A percentile compares a stretch with the other conserved stretches of the same genome.
These are phyloP conservation scores for Raphanus sativus DNA, from an alignment of 345 rosid genomes.

Conservation along the genomic window DNA sequence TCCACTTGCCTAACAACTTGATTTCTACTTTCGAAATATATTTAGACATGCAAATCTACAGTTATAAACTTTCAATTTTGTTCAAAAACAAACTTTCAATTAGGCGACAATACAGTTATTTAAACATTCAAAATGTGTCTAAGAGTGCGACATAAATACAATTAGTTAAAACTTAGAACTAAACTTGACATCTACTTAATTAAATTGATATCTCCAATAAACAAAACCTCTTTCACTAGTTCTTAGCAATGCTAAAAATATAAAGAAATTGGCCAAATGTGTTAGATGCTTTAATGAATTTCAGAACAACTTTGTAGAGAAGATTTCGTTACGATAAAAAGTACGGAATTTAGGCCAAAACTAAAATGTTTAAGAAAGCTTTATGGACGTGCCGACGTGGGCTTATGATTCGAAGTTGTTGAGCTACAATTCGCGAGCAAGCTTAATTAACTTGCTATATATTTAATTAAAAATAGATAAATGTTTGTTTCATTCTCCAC, in stretches of 20 bases:
- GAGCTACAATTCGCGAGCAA: slow-evolving; percentile 23
- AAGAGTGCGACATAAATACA: not conserved
- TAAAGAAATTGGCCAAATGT: not conserved
- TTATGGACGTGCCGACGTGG: slow-evolving; percentile 11
- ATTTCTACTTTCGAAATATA: slow-evolving; percentile 1
- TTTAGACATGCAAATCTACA: not conserved
- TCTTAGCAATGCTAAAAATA: not conserved
- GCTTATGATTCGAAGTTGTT: slow-evolving; percentile 20
- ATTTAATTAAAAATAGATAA: not conserved
- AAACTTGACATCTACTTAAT: not conserved
- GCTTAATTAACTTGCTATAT: not conserved
- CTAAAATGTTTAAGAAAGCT: not conserved
- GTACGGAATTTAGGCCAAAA: not conserved
- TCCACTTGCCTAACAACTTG: slow-evolving; percentile 20
- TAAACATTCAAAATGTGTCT: not conserved
- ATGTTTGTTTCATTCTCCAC: not conserved
- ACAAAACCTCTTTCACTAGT: not conserved
- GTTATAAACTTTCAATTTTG: no score
- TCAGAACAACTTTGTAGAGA: not conserved
- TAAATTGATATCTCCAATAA: not conserved
- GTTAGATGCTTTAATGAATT: not conserved
- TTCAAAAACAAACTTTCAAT: not conserved
- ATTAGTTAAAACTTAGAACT: not conserved
- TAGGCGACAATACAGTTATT: not conserved
- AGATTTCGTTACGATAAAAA: not conserved